Percentiles rank a stretch among this genome's conserved stretches.
Evolutionary conservation across 371 early-diverging fungal species (phyloP).

Genomic region (Rhizomucor pusillus): DNA sequence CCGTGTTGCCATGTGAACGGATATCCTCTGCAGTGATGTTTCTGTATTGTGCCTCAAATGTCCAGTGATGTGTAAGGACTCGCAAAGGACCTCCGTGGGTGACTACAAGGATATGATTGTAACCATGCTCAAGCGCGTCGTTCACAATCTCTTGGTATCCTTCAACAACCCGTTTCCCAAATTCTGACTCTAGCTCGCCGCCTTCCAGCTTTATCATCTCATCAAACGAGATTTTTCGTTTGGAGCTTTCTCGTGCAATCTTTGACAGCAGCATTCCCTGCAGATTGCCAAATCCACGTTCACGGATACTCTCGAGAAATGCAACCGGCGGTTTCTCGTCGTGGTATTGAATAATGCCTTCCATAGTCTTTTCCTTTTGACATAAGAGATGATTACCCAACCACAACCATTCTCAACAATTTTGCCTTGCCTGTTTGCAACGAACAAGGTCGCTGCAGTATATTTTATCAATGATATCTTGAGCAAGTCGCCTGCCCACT

Average conservation of each 20-base stretch:
- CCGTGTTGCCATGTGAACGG: slow-evolving; percentile 46
- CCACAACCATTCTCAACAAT: not conserved
- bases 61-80: slow-evolving; percentile 21
- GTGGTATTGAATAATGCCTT: slow-evolving; percentile 22
- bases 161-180: slow-evolving; percentile 16
- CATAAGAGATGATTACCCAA: not conserved
- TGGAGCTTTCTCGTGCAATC: slow-evolving; percentile 7
- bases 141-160: slow-evolving; percentile 22
- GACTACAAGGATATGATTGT: slow-evolving; percentile 28
- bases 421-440: slow-evolving; percentile 33
- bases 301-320: slow-evolving; percentile 21
- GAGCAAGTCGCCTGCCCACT: slow-evolving; percentile 28
- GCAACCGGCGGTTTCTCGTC: slow-evolving; percentile 10
- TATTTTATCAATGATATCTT: slow-evolving; percentile 20
- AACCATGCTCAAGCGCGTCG: slow-evolving; percentile 15
- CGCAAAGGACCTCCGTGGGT: slow-evolving; percentile 42
- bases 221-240: slow-evolving; percentile 7
- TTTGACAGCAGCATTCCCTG: slow-evolving; percentile 17
- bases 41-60: slow-evolving; percentile 7
- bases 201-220: slow-evolving; percentile 12
- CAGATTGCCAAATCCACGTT: slow-evolving; percentile 34
- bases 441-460: slow-evolving; percentile 40
- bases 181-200: slow-evolving; percentile 26
- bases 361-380: slow-evolving; percentile 20
- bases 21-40: slow-evolving; percentile 5